Conservation (phyloP, 768 basidiomycete species). For the Leccinellum albellum region DNA sequence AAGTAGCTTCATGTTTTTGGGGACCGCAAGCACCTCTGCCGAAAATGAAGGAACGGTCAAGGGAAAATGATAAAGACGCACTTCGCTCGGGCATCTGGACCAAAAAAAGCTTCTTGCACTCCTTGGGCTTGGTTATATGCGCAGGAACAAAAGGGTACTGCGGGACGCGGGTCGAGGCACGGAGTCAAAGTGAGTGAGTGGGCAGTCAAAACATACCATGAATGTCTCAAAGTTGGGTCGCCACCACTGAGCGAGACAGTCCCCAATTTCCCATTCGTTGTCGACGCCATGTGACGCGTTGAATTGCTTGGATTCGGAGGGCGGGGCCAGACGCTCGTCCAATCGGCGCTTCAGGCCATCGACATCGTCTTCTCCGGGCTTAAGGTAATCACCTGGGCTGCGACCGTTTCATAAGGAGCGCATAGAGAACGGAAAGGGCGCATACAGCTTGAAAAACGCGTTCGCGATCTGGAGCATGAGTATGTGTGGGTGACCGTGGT, state of each 20-base stretch:
- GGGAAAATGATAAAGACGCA: slow-evolving; percentile 37
- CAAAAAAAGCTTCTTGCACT: slow-evolving; percentile 93
- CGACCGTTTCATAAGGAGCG: neutral
- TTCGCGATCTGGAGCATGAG: slow-evolving; percentile 98
- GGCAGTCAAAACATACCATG: slow-evolving; percentile 61
- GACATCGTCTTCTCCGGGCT: slow-evolving; percentile 91
- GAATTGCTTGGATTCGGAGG: slow-evolving; percentile 68
- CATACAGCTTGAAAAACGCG: slow-evolving; percentile 97
- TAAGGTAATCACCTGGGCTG: slow-evolving; percentile 97
- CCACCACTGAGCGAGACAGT: slow-evolving; percentile 98
- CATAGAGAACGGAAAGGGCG: slow-evolving; percentile 1
- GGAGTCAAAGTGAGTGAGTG: neutral
- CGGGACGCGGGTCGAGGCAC: neutral
- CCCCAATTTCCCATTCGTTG: slow-evolving; percentile 94
- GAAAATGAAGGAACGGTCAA: neutral
- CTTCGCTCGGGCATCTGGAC: slow-evolving; percentile 95
- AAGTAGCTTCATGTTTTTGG: slow-evolving; percentile 97
- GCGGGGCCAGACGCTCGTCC: slow-evolving; percentile 85
- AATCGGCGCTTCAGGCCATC: slow-evolving; percentile 87
- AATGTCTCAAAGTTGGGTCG: slow-evolving; percentile 98
- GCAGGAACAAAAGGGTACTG: slow-evolving; percentile 94
- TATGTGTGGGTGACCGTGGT: slow-evolving; percentile 96
- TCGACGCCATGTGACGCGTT: slow-evolving; percentile 72
- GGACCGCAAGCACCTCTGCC: slow-evolving; percentile 91
- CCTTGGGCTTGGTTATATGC: slow-evolving; percentile 96